Conservation (phyloP, 257 asterid species). For the Solanum chiquidenum region DNA sequence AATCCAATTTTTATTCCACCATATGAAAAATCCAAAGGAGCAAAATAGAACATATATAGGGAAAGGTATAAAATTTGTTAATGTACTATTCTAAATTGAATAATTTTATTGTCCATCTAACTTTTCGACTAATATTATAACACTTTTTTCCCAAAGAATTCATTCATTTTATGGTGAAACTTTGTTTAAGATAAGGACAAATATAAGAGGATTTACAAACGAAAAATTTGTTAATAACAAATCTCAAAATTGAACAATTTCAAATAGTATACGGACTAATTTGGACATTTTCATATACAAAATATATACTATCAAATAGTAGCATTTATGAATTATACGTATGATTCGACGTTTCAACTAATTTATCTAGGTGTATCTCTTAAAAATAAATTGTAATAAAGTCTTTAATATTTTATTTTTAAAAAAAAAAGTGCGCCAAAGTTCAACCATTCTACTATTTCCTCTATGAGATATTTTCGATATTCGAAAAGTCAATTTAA, state of each 20-base stretch:
- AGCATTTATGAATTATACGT: not conserved
- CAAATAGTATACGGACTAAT: not conserved
- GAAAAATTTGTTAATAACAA: not conserved
- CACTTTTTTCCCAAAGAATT: not conserved
- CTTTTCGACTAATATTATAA: not conserved
- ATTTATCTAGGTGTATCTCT: not conserved
- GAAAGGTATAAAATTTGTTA: not conserved
- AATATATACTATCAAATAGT: not conserved
- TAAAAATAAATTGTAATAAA: not conserved
- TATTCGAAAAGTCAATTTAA: not conserved
- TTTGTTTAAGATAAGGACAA: not conserved
- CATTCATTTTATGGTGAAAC: not conserved
- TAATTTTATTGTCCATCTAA: not conserved
- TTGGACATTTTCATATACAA: not conserved
- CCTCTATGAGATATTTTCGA: not conserved
- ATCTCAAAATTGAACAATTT: not conserved
- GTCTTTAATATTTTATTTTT: too few relatives aligned
- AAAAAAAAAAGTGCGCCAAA: not conserved
- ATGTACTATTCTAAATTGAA: not conserved
- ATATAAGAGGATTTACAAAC: not conserved
- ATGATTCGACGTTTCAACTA: not conserved
- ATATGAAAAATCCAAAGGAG: accelerated
- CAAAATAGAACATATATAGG: not conserved
- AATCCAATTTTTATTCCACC: not conserved
- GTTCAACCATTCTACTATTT: not conserved